A percentile compares a stretch with the other conserved stretches of the same genome.
Evolutionary conservation across 2,329 filamentous ascomycete genomes (phyloP).

Genomic region (Botryotinia convoluta): DNA sequence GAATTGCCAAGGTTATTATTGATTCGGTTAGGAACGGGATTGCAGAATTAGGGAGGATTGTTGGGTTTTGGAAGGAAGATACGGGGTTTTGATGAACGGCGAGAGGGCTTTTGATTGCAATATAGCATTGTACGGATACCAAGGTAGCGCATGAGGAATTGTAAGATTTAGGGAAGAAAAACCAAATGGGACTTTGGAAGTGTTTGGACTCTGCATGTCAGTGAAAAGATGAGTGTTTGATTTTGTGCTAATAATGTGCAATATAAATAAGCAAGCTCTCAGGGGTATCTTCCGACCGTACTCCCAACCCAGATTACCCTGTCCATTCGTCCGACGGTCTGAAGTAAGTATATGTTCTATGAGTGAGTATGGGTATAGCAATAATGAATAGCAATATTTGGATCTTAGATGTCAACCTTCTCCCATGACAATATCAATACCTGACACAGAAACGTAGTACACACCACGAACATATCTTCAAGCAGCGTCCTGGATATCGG

Average conservation of each 20-base stretch:
- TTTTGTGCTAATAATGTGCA: conserved; percentile 16
- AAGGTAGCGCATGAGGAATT: neutral
- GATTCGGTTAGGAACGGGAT: conserved; percentile 56
- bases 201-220: too few species aligned
- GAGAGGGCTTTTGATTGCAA: conserved; percentile 19
- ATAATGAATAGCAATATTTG: conserved; percentile 28
- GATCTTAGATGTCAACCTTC: neutral
- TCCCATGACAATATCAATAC: neutral
- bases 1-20: conserved; percentile 65
- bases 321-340: conserved; percentile 17
- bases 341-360: conserved; percentile 25
- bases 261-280: conserved; percentile 18
- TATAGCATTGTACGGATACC: neutral
- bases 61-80: conserved; percentile 34
- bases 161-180: neutral
- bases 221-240: neutral
- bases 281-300: conserved; percentile 29
- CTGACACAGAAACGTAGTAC: neutral
- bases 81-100: conserved; percentile 31
- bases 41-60: conserved; percentile 37
- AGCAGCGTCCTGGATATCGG: neutral
- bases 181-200: neutral
- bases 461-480: neutral
- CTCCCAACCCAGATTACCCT: neutral
- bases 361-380: conserved; percentile 28